Evolutionary conservation across 1,139 yeast species (phyloP), one percentile per base, ranked within the genome.

Genomic region (Yamadazyma aaseri): DNA sequence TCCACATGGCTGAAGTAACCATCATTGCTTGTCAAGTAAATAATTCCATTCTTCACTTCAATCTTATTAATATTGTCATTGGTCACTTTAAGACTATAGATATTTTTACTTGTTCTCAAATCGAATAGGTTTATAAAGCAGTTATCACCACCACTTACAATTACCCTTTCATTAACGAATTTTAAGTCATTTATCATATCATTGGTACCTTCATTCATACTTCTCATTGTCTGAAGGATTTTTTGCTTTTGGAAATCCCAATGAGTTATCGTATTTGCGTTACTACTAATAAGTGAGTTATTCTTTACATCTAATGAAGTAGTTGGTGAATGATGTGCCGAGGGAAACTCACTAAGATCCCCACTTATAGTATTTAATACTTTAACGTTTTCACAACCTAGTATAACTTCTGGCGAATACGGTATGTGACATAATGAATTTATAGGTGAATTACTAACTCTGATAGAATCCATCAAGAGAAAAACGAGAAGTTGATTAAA

Each of bases 261-360:
- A 16, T 30, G 36, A 95, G 96, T 51, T 96, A 97, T 68, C 95
- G 87, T 67, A 87, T 90, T 63, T 89, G 90, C 71, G 89, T 86
- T 48, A 92, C 95, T 68, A 94, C 95, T 53, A 76, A 95, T 66
- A 95, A 87, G 73, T 76, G 86, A 49, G 95, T 31, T 30, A 12
- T 31, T 21, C 4, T 16, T 18, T 11, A 31, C 20, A 25, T 34
- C 38, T 4, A 39, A 20, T 10, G 41, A 17, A 1, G 29, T 27
- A 11, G 42, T 40, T 13, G 36, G 33, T 1, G 29, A 12, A 13
- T 34, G 30, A 29, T 38, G 39, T 12, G 31, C 22, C 11, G 21
- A n/a, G 24, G 35, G 39, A 30, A 39, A 34, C 9, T 30, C 32
- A 17, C 30, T 33, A 20, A 35, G 29, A 1, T 21, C n/a, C 22